phyloP scores from a whole-genome alignment of 805 yeast species.

The Kazachstania viticola region DNA sequence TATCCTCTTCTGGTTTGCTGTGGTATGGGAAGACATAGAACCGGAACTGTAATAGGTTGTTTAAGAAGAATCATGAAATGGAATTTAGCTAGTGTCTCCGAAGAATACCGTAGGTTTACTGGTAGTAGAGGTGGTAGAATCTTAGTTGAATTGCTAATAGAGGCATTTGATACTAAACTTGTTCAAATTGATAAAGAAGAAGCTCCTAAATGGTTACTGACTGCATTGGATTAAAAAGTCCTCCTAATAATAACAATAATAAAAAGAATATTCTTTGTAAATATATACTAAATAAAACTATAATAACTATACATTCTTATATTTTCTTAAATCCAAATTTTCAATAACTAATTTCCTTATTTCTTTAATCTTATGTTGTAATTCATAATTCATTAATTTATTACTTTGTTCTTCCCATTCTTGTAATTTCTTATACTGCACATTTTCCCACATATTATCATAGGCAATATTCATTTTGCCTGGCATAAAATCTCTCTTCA shows the following conservation, averaged over 20 bases:
- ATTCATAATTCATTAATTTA: too few species aligned
- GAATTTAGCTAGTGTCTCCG: slow-evolving; percentile 88
- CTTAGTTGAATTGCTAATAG: slow-evolving; percentile 81
- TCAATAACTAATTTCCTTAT: too few species aligned
- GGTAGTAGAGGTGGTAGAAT: slow-evolving; percentile 90
- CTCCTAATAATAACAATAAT: neutral
- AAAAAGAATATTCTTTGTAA: too few species aligned
- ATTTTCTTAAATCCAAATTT: too few species aligned
- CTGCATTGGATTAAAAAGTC: slow-evolving; percentile 4
- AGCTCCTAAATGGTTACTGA: slow-evolving; percentile 25
- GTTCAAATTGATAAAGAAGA: slow-evolving; percentile 20
- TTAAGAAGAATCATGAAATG: slow-evolving; percentile 88
- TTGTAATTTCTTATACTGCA: too few species aligned
- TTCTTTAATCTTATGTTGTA: too few species aligned
- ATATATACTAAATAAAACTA: too few species aligned
- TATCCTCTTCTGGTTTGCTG: slow-evolving; percentile 89
- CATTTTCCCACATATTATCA: too few species aligned
- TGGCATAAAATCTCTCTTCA: neutral
- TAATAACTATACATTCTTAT: too few species aligned
- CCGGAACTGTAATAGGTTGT: slow-evolving; percentile 95
- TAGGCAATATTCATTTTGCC: too few species aligned
- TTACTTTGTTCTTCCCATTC: too few species aligned
- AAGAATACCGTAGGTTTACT: slow-evolving; percentile 87
- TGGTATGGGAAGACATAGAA: slow-evolving; percentile 96
- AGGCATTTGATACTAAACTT: slow-evolving; percentile 30